Evolutionary conservation across 305 asterid genomes (phyloP).

Genomic region (Striga hermonthica): DNA sequence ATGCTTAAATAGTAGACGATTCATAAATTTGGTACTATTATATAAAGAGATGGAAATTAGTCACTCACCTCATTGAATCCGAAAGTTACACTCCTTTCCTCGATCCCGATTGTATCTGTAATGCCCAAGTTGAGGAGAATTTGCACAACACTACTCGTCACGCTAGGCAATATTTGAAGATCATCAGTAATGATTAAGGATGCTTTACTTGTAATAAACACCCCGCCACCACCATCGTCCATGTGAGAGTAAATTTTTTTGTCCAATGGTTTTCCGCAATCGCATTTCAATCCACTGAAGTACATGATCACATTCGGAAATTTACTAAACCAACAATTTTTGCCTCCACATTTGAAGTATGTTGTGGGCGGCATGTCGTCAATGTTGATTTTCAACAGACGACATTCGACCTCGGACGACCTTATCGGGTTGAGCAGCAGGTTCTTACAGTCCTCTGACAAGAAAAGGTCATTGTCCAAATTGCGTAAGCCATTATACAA

Average conservation of each 20-base stretch:
- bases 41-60: too few species aligned
- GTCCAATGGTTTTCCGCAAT: not conserved
- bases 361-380: slow-evolving; percentile 15
- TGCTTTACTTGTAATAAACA: not conserved
- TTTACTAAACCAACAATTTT: not conserved
- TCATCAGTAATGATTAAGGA: not conserved
- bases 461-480: slow-evolving; percentile 21
- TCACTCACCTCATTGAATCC: slow-evolving; percentile 20
- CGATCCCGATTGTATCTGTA: not conserved
- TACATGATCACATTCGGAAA: not conserved
- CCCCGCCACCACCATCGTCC: not conserved
- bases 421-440: slow-evolving; percentile 33
- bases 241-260: not conserved
- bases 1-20: too few species aligned
- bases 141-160: not conserved
- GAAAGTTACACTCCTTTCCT: not conserved
- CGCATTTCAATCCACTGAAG: not conserved
- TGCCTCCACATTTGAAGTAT: slow-evolving; percentile 10
- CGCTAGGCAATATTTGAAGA: not conserved
- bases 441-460: slow-evolving; percentile 17
- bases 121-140: not conserved
- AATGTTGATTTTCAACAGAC: slow-evolving; percentile 23
- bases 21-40: too few species aligned
- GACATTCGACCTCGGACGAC: slow-evolving; percentile 6
- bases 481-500: slow-evolving; percentile 24